Conservation (phyloP, 2,329 filamentous ascomycete species). For the Sporothrix mexicana region DNA sequence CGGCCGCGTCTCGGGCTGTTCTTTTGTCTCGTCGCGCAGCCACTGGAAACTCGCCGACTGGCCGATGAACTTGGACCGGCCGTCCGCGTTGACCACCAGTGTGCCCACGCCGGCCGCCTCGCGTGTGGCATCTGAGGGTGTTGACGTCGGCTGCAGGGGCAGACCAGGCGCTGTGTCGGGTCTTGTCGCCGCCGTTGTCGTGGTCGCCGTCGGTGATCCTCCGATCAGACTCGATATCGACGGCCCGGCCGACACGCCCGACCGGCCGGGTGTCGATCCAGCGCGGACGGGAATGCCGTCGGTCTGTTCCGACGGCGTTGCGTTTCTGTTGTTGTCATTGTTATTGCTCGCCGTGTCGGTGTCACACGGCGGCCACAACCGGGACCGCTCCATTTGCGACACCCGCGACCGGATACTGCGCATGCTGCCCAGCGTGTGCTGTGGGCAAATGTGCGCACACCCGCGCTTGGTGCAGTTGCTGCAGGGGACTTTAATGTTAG, state of each 20-base stretch:
- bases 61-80: constrained; percentile 26
- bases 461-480: constrained; percentile 27
- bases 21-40: constrained; percentile 27
- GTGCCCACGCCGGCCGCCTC: constrained; percentile 22
- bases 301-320: neutral
- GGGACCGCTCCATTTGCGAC: constrained; percentile 5
- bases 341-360: neutral
- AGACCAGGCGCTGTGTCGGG: neutral
- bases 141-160: neutral
- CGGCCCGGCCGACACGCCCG: neutral
- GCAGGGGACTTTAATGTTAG: constrained; percentile 11
- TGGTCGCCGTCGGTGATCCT: neutral
- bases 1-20: constrained; percentile 16
- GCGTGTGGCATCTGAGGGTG: neutral
- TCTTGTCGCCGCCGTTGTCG: neutral
- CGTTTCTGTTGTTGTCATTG: neutral
- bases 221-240: neutral
- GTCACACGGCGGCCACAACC: constrained; percentile 8
- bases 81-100: constrained; percentile 23
- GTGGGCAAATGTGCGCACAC: constrained; percentile 23
- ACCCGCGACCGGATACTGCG: constrained; percentile 26
- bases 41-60: constrained; percentile 29
- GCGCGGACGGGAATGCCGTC: neutral
- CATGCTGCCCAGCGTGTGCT: constrained; percentile 28
- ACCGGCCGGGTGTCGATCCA: neutral